Conservation (phyloP, 352 stramenopile species). For the Pythium sp. region DNA sequence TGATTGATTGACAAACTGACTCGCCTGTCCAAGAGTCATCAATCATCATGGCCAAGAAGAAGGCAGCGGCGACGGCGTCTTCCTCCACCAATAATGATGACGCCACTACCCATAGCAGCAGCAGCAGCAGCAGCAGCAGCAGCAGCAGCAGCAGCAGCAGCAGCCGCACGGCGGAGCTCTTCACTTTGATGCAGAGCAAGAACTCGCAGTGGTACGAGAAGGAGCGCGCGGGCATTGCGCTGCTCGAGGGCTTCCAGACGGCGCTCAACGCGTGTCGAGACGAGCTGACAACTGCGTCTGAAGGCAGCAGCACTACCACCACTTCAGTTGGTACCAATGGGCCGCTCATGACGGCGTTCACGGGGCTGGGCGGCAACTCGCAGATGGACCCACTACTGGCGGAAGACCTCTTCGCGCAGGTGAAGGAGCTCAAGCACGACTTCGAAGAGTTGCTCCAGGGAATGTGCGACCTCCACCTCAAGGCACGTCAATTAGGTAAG, state of each 20-base stretch:
- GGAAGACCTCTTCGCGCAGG: slow-evolving; percentile 65
- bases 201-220: slow-evolving; percentile 49
- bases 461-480: slow-evolving; percentile 55
- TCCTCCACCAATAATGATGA: neutral
- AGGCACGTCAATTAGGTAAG: slow-evolving; percentile 37
- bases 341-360: slow-evolving; percentile 18
- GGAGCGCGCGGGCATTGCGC: slow-evolving; percentile 60
- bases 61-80: slow-evolving; percentile 14
- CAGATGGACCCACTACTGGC: slow-evolving; percentile 66
- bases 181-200: slow-evolving; percentile 45
- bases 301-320: neutral
- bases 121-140: slow-evolving; percentile 9
- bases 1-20: neutral
- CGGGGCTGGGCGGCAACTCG: slow-evolving; percentile 27
- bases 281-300: slow-evolving; percentile 4
- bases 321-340: neutral
- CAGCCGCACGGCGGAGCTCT: slow-evolving; percentile 23
- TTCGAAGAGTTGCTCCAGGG: slow-evolving; percentile 54
- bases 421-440: slow-evolving; percentile 38
- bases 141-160: too few species aligned
- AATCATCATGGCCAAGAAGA: slow-evolving; percentile 42
- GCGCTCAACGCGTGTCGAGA: slow-evolving; percentile 46
- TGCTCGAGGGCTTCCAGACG: slow-evolving; percentile 69
- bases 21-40: neutral
- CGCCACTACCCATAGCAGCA: neutral